Conservation (phyloP, 2,329 filamentous ascomycete genomes). For the Verruconis gallopava region DNA sequence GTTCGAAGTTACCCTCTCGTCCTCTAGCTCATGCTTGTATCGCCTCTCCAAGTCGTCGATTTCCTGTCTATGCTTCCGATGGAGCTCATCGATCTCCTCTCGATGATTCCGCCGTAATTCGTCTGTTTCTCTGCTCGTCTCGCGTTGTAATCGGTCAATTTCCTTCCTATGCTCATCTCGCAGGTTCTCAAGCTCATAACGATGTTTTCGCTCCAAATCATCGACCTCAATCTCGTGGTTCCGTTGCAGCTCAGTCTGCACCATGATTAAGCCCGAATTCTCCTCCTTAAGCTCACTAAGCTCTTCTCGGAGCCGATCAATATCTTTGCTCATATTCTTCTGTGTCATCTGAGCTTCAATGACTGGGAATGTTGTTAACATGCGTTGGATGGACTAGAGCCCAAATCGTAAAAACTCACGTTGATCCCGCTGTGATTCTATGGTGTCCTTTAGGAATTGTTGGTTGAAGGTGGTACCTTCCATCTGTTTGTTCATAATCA, state of each 20-base stretch:
- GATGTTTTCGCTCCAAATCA: constrained; percentile 39
- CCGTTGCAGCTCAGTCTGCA: constrained; percentile 39
- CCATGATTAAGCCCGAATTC: constrained; percentile 15
- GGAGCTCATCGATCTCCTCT: constrained; percentile 44
- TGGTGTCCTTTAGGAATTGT: constrained; percentile 57
- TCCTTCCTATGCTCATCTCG: constrained; percentile 42
- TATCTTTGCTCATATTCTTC: constrained; percentile 37
- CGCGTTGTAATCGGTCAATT: constrained; percentile 40
- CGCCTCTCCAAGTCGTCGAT: constrained; percentile 51
- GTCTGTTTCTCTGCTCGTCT: constrained; percentile 34
- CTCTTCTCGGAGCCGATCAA: constrained; percentile 14
- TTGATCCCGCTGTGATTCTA: constrained; percentile 61
- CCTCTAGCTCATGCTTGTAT: constrained; percentile 52
- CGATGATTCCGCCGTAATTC: constrained; percentile 29
- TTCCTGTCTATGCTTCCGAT: constrained; percentile 53
- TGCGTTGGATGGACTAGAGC: too few species aligned
- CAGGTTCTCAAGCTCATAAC: constrained; percentile 43
- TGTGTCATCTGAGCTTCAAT: constrained; percentile 54
- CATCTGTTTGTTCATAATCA: constrained; percentile 58
- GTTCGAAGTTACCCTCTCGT: constrained; percentile 38
- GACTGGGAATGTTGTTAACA: constrained; percentile 32
- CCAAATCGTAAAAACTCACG: constrained; percentile 55
- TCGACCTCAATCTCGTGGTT: constrained; percentile 39
- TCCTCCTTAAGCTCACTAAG: constrained; percentile 2
- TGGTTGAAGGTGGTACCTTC: constrained; percentile 54